Percentiles rank a stretch among this genome's conserved stretches.
phyloP scores from a whole-genome alignment of 2,329 filamentous ascomycete species.

The Hypoxylon sp. region DNA sequence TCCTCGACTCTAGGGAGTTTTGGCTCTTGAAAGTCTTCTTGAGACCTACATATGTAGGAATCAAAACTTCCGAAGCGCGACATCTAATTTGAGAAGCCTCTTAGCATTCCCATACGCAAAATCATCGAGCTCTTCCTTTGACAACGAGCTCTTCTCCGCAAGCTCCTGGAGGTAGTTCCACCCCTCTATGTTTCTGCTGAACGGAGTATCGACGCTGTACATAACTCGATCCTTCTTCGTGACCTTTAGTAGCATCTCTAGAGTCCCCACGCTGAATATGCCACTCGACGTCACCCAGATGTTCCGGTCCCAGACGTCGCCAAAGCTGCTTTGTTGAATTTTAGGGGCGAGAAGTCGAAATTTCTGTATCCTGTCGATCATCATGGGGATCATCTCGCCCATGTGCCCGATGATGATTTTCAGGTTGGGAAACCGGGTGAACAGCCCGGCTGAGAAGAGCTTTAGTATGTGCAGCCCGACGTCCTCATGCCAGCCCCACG shows the following conservation, averaged over 20 bases:
- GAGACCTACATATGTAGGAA: not conserved
- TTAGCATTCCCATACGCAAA: constrained; percentile 38
- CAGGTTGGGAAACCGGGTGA: constrained; percentile 57
- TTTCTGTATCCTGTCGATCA: constrained; percentile 62
- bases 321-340: constrained; percentile 52
- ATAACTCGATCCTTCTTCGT: constrained; percentile 66
- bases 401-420: constrained; percentile 60
- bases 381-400: constrained; percentile 67
- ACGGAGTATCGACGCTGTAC: constrained; percentile 72
- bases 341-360: not conserved
- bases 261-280: constrained; percentile 61
- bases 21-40: no score
- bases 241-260: constrained; percentile 49
- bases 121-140: constrained; percentile 61
- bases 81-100: constrained; percentile 30
- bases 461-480: constrained; percentile 56
- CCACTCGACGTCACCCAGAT: constrained; percentile 72
- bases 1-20: no score
- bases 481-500: constrained; percentile 58
- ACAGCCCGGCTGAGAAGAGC: constrained; percentile 50
- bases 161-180: constrained; percentile 64
- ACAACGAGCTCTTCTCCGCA: constrained; percentile 64
- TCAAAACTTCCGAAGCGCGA: constrained; percentile 30
- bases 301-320: constrained; percentile 68
- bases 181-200: constrained; percentile 65